Evolutionary conservation across 768 basidiomycete genomes (phyloP).

Genomic region (Pleurotus tuber-regium): DNA sequence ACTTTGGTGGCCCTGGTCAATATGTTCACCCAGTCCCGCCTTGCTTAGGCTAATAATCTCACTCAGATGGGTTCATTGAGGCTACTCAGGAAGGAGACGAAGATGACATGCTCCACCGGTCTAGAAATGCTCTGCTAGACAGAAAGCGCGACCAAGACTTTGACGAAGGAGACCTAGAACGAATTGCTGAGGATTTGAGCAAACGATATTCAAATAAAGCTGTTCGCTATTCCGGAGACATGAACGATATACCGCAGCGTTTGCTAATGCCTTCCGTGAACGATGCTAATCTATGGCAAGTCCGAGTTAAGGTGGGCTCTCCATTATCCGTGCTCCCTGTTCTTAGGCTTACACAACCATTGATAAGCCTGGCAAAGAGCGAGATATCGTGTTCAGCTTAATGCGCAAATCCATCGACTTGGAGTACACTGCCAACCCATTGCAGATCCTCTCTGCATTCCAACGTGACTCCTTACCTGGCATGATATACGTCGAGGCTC

Average conservation of each 20-base stretch:
- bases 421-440: constrained; percentile 73
- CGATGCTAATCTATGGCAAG: constrained; percentile 94
- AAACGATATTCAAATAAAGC: constrained; percentile 72
- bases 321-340: neutral
- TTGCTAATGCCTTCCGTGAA: constrained; percentile 96
- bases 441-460: constrained; percentile 91
- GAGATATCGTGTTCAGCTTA: constrained; percentile 90
- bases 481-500: constrained; percentile 96
- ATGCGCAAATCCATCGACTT: constrained; percentile 91
- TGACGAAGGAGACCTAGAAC: constrained; percentile 76
- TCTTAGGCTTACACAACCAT: neutral
- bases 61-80: constrained; percentile 69
- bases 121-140: constrained; percentile 55
- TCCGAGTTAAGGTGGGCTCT: constrained; percentile 78
- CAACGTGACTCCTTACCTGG: constrained; percentile 94
- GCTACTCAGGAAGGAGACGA: constrained; percentile 66
- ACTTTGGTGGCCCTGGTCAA: constrained; percentile 61
- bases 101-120: constrained; percentile 46
- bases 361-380: constrained; percentile 81
- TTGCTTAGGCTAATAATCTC: constrained; percentile 10
- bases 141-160: constrained; percentile 64
- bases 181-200: constrained; percentile 79
- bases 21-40: neutral
- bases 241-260: constrained; percentile 91
- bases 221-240: constrained; percentile 83